These are phyloP conservation scores for Trametes cingulata DNA, from an alignment of 768 basidiomycete genomes.

Conservation along the genomic window DNA sequence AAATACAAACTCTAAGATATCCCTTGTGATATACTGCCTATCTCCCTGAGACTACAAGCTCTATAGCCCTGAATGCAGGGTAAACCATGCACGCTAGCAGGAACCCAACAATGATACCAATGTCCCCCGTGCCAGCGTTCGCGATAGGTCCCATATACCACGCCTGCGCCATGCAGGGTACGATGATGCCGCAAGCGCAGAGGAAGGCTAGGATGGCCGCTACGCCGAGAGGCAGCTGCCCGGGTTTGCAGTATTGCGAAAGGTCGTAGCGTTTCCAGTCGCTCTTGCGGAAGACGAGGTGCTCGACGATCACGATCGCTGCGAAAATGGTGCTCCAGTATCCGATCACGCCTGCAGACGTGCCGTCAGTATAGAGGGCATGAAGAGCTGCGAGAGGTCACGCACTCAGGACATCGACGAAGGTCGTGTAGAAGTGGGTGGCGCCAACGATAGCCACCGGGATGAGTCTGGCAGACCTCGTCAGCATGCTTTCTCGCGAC, in stretches of 20 bases:
- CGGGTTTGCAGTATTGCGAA: conserved; percentile 37
- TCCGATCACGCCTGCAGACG: conserved; percentile 41
- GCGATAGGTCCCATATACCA: conserved; percentile 57
- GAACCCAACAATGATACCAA: conserved; percentile 46
- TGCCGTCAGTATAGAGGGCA: background rate
- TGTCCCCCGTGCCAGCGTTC: conserved; percentile 44
- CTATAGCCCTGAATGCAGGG: conserved; percentile 29
- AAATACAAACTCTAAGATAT: conserved; percentile 15
- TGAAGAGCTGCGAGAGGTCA: background rate
- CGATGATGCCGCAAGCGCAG: conserved; percentile 40
- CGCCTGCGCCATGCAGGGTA: conserved; percentile 53
- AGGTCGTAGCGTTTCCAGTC: conserved; percentile 40
- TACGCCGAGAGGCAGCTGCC: conserved; percentile 40
- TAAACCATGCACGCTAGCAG: conserved; percentile 36
- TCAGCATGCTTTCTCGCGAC: background rate
- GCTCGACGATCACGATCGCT: conserved; percentile 44
- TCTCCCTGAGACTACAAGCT: conserved; percentile 24
- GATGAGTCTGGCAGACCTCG: conserved; percentile 36
- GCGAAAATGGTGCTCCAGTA: conserved; percentile 44
- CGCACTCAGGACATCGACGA: conserved; percentile 44
- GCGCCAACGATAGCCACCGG: conserved; percentile 52
- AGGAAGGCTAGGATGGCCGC: conserved; percentile 44
- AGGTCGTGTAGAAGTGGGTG: conserved; percentile 44
- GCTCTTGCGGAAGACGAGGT: conserved; percentile 43
- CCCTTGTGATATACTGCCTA: background rate